Percentiles rank a stretch among this genome's conserved stretches.
Evolutionary conservation across 2,329 filamentous ascomycete genomes (phyloP).

Genomic region (Fusarium ambrosium): DNA sequence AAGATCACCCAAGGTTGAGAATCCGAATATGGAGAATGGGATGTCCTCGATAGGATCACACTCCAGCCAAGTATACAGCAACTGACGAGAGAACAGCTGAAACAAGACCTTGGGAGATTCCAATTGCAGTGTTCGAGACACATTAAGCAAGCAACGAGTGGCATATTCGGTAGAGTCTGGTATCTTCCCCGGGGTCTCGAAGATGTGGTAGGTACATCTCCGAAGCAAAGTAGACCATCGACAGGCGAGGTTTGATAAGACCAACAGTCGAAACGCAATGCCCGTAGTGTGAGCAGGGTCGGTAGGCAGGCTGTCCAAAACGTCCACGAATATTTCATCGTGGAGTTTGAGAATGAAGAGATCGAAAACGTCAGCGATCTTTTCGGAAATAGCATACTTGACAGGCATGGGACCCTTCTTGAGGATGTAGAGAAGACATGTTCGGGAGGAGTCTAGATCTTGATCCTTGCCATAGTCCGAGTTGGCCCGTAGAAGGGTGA

Average conservation of each 20-base stretch:
- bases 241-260: slow-evolving; percentile 82
- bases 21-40: slow-evolving; percentile 89
- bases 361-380: slow-evolving; percentile 81
- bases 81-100: slow-evolving; percentile 85
- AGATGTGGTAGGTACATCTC: slow-evolving; percentile 91
- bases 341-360: slow-evolving; percentile 87
- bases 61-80: slow-evolving; percentile 92
- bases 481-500: slow-evolving; percentile 75
- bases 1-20: slow-evolving; percentile 76
- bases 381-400: slow-evolving; percentile 80
- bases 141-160: slow-evolving; percentile 74
- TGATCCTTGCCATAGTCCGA: slow-evolving; percentile 75
- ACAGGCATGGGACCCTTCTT: slow-evolving; percentile 75
- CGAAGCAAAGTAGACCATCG: slow-evolving; percentile 88
- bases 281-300: slow-evolving; percentile 81
- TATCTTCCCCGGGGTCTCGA: slow-evolving; percentile 87
- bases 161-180: slow-evolving; percentile 77
- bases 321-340: slow-evolving; percentile 85
- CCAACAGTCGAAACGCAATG: slow-evolving; percentile 84
- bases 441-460: slow-evolving; percentile 71
- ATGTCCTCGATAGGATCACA: slow-evolving; percentile 76
- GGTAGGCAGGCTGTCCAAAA: slow-evolving; percentile 82
- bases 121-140: slow-evolving; percentile 76
- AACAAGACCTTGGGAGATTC: slow-evolving; percentile 80
- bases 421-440: slow-evolving; percentile 81